Base-by-base conservation (phyloP, 345 rosid species). In the Cardamine resedifolia region DNA sequence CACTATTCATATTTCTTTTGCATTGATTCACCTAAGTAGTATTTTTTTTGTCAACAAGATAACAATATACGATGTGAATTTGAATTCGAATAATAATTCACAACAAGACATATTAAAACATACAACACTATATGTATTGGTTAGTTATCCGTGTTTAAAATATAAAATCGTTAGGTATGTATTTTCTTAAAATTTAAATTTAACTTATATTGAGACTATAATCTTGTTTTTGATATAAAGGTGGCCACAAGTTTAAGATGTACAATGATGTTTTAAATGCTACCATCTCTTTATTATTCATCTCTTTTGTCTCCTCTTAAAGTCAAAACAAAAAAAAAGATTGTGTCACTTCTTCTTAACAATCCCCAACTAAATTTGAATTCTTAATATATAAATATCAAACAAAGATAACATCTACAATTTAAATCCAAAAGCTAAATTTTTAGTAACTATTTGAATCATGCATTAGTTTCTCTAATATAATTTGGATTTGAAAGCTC, bases 261-360 rank as follows among this genome's bases (percentile, higher is more conserved):
- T 62, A 26, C 6, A 44, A 18, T 31, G 64, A 44, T 56, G 57
- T 60, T 60, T 38, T 41, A 60, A 60, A 75, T 41, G 78, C 63
- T 52, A 60, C 63, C 23, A 41, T 66, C 36, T 58, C 16, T 66
- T 58, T 49, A 50, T 50, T 52, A 41, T 60, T 12, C 64, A 52
- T 53, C 74, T 53, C 27, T 51, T 43, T 52, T 61, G 64, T 60
- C 69, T 61, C 58, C 69, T 68, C 43, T 18, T 50, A 60, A 44
- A 68, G 78, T 75, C 78, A 60, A 75, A 75, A n/a, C n/a, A n/a
- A n/a, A 16, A 43, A 33, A 60, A 23, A 51, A 31, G 67, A 60
- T 33, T 52, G 38, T 59, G 78, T 61, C 62, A 61, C 65, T 69
- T 76, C 75, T 76, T 76, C 79, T 53, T 69, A 76, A 69, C 79